phyloP scores from a whole-genome alignment of 805 yeast species.

The Wickerhamia fluorescens region DNA sequence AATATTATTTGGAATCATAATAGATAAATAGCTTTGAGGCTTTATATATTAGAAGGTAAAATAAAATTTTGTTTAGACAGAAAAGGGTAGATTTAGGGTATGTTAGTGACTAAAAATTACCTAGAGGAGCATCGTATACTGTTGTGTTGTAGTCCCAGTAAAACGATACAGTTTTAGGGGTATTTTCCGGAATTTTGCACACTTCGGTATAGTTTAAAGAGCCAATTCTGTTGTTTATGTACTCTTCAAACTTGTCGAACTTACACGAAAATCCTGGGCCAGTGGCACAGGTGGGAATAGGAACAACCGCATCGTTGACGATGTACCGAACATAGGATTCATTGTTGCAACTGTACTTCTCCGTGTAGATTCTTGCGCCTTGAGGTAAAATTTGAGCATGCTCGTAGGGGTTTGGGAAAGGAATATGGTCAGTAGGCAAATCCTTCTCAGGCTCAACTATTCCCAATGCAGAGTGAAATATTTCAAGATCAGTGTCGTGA shows the following conservation, averaged over 20 bases:
- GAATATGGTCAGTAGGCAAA: constrained; percentile 40
- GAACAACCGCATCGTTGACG: constrained; percentile 35
- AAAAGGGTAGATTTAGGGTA: too few relatives aligned
- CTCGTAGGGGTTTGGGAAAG: constrained; percentile 42
- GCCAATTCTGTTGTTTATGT: constrained; percentile 20
- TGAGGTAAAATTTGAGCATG: constrained; percentile 33
- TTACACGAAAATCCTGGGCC: constrained; percentile 41
- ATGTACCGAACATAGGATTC: constrained; percentile 30
- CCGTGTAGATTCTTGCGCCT: constrained; percentile 33
- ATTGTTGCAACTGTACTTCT: constrained; percentile 25
- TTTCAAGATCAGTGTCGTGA: constrained; percentile 64
- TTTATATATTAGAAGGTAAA: too few relatives aligned
- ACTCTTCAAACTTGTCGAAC: constrained; percentile 26
- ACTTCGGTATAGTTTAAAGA: constrained; percentile 18
- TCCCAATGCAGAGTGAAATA: constrained; percentile 61
- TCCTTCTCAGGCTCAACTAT: constrained; percentile 37
- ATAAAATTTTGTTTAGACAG: too few relatives aligned
- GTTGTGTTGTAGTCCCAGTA: constrained; percentile 33
- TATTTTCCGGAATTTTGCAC: constrained; percentile 18
- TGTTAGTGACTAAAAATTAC: constrained; percentile 19
- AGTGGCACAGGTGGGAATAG: constrained; percentile 23
- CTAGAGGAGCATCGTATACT: constrained; percentile 16
- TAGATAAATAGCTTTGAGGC: too few relatives aligned
- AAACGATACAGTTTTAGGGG: constrained; percentile 25
- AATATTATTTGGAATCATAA: too few relatives aligned